phyloP scores from a whole-genome alignment of 2,329 filamentous ascomycete genomes.

The Conoideocrella luteorostrata region DNA sequence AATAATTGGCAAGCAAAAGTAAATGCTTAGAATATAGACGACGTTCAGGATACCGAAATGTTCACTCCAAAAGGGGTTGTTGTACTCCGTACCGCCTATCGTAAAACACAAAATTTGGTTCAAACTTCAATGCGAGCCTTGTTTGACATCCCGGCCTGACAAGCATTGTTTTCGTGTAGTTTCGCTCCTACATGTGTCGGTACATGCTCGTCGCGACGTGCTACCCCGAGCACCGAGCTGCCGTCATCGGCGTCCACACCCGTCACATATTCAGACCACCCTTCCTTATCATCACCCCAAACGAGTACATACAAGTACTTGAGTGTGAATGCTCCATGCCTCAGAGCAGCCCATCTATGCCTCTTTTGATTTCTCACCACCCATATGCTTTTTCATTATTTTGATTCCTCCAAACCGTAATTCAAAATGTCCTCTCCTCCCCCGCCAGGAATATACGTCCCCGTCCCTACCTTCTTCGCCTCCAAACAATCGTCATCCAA shows the following conservation, averaged over 20 bases:
- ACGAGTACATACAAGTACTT: no score
- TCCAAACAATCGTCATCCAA: slow-evolving; percentile 32
- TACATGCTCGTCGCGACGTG: slow-evolving; percentile 2
- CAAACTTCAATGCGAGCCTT: no score
- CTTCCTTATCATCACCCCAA: no score
- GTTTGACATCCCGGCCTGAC: no score
- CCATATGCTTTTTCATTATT: not conserved
- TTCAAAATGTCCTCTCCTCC: slow-evolving; percentile 30
- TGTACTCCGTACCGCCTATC: no score
- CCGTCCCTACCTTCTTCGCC: slow-evolving; percentile 59
- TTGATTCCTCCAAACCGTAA: no score
- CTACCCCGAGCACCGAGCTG: slow-evolving; percentile 10
- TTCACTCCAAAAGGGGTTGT: no score
- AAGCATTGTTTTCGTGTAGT: no score
- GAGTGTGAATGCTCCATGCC: no score
- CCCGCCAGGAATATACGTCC: slow-evolving; percentile 51
- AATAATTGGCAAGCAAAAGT: not conserved
- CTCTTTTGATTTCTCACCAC: not conserved
- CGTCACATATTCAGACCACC: not conserved
- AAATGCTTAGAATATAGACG: not conserved
- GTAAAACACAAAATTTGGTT: no score
- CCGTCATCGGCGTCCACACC: not conserved
- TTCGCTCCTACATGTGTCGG: no score
- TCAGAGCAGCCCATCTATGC: not conserved
- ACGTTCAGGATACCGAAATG: no score